phyloP scores from a whole-genome alignment of 352 stramenopile genomes.

The Phytophthora gonapodyides region DNA sequence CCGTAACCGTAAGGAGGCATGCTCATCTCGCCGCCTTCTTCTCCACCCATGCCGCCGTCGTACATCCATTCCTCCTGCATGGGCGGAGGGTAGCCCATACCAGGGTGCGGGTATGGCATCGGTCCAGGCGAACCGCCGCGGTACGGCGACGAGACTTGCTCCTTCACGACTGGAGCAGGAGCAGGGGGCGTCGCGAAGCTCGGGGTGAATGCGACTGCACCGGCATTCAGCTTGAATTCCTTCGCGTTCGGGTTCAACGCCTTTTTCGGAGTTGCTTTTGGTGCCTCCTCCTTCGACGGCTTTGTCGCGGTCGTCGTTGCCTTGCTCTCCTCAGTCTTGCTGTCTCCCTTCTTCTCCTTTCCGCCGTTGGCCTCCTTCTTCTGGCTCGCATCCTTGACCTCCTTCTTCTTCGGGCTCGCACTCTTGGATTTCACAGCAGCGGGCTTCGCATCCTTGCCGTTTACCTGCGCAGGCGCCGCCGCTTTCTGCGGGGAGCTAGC shows the following conservation, averaged over 20 bases:
- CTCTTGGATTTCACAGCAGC: slow-evolving; percentile 25
- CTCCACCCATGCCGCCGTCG: slow-evolving; percentile 39
- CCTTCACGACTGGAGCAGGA: slow-evolving; percentile 13
- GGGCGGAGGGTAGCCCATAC: slow-evolving; percentile 49
- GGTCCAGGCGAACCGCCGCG: slow-evolving; percentile 42
- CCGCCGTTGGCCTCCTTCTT: slow-evolving; percentile 31
- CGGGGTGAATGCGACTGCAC: slow-evolving; percentile 70
- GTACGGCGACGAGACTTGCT: slow-evolving; percentile 53
- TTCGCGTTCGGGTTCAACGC: slow-evolving; percentile 84
- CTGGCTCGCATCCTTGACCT: slow-evolving; percentile 23
- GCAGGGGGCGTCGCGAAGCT: slow-evolving; percentile 43
- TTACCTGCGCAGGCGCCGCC: slow-evolving; percentile 20
- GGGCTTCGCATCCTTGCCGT: slow-evolving; percentile 25
- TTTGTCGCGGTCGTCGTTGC: slow-evolving; percentile 16
- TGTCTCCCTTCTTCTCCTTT: slow-evolving; percentile 32
- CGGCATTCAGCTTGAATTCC: slow-evolving; percentile 85
- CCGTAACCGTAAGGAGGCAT: slow-evolving; percentile 71
- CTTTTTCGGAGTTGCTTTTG: slow-evolving; percentile 54
- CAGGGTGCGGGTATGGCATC: slow-evolving; percentile 44
- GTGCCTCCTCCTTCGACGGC: slow-evolving; percentile 21
- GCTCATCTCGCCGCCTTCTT: slow-evolving; percentile 57
- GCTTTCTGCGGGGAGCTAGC: slow-evolving; percentile 22
- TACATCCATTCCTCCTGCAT: slow-evolving; percentile 83
- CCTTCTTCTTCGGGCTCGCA: slow-evolving; percentile 29
- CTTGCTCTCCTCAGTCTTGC: slow-evolving; percentile 28